These are phyloP conservation scores for Kwoniella sp. DNA, from an alignment of 768 basidiomycete species.

Conservation along the genomic window DNA sequence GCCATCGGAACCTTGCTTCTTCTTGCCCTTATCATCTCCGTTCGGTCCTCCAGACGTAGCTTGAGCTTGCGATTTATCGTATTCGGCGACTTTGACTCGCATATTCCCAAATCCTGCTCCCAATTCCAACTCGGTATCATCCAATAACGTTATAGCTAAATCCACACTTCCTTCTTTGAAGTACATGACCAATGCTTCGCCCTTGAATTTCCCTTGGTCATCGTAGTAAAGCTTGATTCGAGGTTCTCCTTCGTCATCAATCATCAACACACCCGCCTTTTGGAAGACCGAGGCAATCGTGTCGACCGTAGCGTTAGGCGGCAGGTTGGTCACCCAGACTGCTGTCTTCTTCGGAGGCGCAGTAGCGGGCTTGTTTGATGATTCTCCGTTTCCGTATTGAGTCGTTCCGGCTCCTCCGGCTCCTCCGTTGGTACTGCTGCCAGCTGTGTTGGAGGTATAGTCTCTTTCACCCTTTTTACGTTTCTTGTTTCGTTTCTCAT, in stretches of 20 bases:
- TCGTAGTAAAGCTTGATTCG: conserved; percentile 93
- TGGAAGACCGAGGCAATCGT: conserved; percentile 84
- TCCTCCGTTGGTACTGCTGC: background rate
- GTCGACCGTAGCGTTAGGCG: conserved; percentile 69
- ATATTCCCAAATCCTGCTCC: conserved; percentile 66
- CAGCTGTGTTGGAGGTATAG: conserved; percentile 66
- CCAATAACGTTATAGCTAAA: conserved; percentile 78
- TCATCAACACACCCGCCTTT: conserved; percentile 88
- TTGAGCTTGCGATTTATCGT: conserved; percentile 30
- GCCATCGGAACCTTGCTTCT: conserved; percentile 6
- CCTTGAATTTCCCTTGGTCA: conserved; percentile 83
- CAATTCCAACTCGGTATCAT: conserved; percentile 85
- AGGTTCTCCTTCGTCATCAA: conserved; percentile 85
- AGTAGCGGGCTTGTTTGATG: conserved; percentile 59
- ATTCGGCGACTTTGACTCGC: conserved; percentile 54
- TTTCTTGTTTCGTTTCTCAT: conserved; percentile 60
- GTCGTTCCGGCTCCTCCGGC: conserved; percentile 13
- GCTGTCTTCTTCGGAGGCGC: conserved; percentile 89
- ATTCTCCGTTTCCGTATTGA: conserved; percentile 63
- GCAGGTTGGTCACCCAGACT: conserved; percentile 83
- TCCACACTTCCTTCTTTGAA: conserved; percentile 95
- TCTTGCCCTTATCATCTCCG: conserved; percentile 15
- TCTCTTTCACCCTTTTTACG: conserved; percentile 61
- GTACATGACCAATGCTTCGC: conserved; percentile 92
- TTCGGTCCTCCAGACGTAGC: conserved; percentile 4